Evolutionary conservation across 1,139 yeast species (phyloP).

Genomic region (Debaryomycetaceae sp.): DNA sequence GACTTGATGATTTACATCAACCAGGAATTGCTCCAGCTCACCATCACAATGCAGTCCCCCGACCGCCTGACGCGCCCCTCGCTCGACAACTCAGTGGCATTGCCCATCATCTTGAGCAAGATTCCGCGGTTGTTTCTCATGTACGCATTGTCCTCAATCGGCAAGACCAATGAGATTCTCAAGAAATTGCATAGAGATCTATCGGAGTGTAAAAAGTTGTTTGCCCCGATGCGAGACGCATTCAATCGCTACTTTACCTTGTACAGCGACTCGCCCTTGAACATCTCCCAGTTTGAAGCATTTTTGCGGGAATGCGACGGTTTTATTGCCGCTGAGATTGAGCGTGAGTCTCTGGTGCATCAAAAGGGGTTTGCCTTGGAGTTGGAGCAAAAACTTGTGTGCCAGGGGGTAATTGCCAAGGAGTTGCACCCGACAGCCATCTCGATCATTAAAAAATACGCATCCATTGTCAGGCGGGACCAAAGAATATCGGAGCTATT

Average conservation of each 20-base stretch:
- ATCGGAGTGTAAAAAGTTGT: slow-evolving; percentile 36
- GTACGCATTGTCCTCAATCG: slow-evolving; percentile 66
- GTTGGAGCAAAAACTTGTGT: slow-evolving; percentile 63
- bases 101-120: slow-evolving; percentile 58
- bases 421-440: slow-evolving; percentile 33
- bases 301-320: slow-evolving; percentile 51
- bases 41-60: slow-evolving; percentile 17
- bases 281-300: slow-evolving; percentile 57
- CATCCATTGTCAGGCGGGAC: slow-evolving; percentile 32
- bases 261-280: slow-evolving; percentile 52
- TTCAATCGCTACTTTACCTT: slow-evolving; percentile 51
- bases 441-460: slow-evolving; percentile 29
- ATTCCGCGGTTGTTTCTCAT: slow-evolving; percentile 68
- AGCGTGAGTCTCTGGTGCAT: slow-evolving; percentile 17
- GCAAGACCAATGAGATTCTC: slow-evolving; percentile 60
- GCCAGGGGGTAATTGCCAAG: slow-evolving; percentile 55
- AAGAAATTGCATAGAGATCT: slow-evolving; percentile 42
- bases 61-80: slow-evolving; percentile 7
- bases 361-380: slow-evolving; percentile 36
- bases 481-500: slow-evolving; percentile 47
- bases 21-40: slow-evolving; percentile 57
- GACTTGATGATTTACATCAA: slow-evolving; percentile 63
- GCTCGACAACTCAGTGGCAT: slow-evolving; percentile 33
- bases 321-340: slow-evolving; percentile 27
- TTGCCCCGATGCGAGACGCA: slow-evolving; percentile 53